Conservation (phyloP, 768 basidiomycete species). For the Chalciporus piperatus region DNA sequence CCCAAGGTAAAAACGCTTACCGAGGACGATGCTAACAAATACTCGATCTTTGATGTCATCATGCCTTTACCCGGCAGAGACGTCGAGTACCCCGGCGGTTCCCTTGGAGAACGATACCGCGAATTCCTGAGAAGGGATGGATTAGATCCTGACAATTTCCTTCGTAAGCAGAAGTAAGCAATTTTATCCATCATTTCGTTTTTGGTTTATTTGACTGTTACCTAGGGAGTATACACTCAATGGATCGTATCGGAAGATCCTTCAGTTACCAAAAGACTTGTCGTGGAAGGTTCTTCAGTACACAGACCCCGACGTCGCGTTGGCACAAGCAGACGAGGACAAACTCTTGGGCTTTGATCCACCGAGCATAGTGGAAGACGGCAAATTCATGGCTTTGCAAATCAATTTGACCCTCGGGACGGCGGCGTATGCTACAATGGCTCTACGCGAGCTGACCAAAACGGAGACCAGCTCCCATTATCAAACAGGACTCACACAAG, state of each 20-base stretch:
- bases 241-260: conserved; percentile 90
- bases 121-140: conserved; percentile 84
- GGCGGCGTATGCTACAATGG: conserved; percentile 98
- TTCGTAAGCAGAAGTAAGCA: conserved; percentile 80
- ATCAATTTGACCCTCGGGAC: conserved; percentile 83
- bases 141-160: conserved; percentile 85
- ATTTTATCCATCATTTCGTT: neutral
- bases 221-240: conserved; percentile 85
- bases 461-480: conserved; percentile 92
- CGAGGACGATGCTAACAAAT: conserved; percentile 72
- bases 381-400: conserved; percentile 86
- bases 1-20: conserved; percentile 76
- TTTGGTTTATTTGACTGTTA: conserved; percentile 4
- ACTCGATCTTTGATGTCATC: conserved; percentile 91
- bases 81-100: conserved; percentile 87
- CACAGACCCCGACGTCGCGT: conserved; percentile 88
- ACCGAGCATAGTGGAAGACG: conserved; percentile 63
- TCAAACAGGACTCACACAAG: conserved; percentile 75
- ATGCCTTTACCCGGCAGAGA: conserved; percentile 97
- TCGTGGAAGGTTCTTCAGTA: conserved; percentile 83
- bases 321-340: conserved; percentile 96
- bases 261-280: conserved; percentile 80
- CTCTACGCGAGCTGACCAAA: conserved; percentile 90
- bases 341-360: conserved; percentile 77
- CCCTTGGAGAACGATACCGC: conserved; percentile 81